A percentile compares a stretch with the other conserved stretches of the same genome.
These are phyloP conservation scores for Pseudogymnoascus sp. DNA, from an alignment of 2,329 filamentous ascomycete genomes.

Conservation along the genomic window DNA sequence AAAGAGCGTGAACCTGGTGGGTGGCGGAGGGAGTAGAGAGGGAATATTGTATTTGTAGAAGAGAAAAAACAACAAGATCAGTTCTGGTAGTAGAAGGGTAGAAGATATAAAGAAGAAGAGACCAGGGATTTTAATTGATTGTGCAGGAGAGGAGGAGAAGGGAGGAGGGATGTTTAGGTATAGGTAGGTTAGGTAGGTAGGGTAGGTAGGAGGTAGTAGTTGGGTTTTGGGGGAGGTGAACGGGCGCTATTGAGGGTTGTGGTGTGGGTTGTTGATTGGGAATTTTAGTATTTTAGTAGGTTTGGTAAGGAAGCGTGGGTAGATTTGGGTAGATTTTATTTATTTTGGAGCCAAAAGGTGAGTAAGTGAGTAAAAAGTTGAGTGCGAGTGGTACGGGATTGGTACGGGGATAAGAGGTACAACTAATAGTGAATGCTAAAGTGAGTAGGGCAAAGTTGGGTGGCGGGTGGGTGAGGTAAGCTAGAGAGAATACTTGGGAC, in stretches of 20 bases:
- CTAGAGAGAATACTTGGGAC: background rate
- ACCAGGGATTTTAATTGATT: background rate
- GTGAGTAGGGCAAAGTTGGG: background rate
- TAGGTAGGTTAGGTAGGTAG: too few relatives aligned
- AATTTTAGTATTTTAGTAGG: background rate
- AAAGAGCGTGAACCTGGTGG: background rate
- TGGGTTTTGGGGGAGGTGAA: background rate
- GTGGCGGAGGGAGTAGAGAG: background rate
- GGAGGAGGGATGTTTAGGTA: background rate
- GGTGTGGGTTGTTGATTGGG: background rate
- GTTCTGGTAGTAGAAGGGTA: background rate
- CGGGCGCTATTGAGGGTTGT: background rate
- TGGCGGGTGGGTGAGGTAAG: background rate
- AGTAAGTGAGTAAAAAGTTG: background rate
- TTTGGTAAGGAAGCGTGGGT: background rate
- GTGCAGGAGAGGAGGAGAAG: background rate
- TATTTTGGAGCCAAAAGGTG: background rate
- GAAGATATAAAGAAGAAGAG: background rate
- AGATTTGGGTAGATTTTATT: background rate
- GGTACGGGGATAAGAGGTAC: background rate
- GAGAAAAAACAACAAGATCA: too few relatives aligned
- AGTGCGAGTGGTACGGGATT: background rate
- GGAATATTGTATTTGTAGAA: too few relatives aligned
- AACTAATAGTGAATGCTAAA: background rate
- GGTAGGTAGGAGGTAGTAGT: background rate